These are phyloP conservation scores for Arachis monticola DNA, from an alignment of 331 rosid species.

Conservation along the genomic window DNA sequence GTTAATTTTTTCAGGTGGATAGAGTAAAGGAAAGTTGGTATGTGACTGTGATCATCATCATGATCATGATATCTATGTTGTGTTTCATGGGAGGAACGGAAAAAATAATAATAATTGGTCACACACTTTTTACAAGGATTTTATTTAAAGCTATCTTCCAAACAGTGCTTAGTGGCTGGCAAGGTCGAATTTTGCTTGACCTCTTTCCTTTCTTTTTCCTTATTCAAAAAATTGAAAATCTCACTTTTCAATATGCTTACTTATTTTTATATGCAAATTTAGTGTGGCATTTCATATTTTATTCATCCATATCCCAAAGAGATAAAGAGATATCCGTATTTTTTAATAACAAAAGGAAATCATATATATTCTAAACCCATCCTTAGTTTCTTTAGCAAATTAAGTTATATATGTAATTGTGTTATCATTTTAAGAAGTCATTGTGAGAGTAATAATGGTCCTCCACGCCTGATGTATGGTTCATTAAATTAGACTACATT, in stretches of 20 bases:
- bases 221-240: background rate
- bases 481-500: no score
- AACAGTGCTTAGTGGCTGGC: slow-evolving; percentile 19
- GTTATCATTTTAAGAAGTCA: background rate
- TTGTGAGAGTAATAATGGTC: background rate
- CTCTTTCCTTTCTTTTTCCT: background rate
- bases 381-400: background rate
- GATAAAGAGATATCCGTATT: background rate
- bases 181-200: slow-evolving; percentile 16
- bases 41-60: no score
- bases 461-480: no score
- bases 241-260: background rate
- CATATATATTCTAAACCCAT: background rate
- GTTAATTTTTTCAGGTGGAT: background rate
- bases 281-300: background rate
- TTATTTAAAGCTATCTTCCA: slow-evolving; percentile 21
- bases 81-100: background rate
- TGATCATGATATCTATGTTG: background rate
- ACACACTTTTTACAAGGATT: slow-evolving; percentile 1
- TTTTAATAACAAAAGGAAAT: background rate
- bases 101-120: background rate
- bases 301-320: background rate
- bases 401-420: background rate
- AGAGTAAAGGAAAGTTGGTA: slow-evolving; percentile 27
- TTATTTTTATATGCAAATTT: background rate